Percentiles rank a stretch among this genome's conserved stretches.
Evolutionary conservation across 2,329 filamentous ascomycete genomes (phyloP).

Genomic region (Helminthosporium solani): DNA sequence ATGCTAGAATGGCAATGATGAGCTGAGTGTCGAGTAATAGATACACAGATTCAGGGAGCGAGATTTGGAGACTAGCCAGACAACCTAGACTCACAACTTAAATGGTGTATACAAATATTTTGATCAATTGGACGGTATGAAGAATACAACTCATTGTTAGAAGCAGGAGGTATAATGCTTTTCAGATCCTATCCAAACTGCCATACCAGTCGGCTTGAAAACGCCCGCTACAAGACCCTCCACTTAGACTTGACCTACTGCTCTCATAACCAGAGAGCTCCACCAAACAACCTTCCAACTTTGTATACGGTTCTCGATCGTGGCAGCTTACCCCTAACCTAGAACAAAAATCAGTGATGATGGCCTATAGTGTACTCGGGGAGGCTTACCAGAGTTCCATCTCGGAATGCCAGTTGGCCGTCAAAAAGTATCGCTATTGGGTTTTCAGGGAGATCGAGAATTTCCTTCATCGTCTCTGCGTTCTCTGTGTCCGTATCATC

Average conservation of each 20-base stretch:
- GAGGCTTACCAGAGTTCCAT: conserved; percentile 22
- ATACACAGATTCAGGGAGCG: too few relatives aligned
- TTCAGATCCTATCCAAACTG: too few relatives aligned
- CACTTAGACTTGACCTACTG: neutral
- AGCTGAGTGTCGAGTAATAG: too few relatives aligned
- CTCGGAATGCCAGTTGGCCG: conserved; percentile 30
- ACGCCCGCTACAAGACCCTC: too few relatives aligned
- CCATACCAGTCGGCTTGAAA: too few relatives aligned
- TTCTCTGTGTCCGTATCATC: neutral
- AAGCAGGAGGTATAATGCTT: too few relatives aligned
- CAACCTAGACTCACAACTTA: too few relatives aligned
- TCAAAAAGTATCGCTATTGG: conserved; percentile 27
- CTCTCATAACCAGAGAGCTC: conserved; percentile 2
- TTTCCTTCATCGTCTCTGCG: conserved; percentile 10
- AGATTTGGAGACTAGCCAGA: too few relatives aligned
- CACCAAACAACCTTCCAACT: conserved; percentile 22
- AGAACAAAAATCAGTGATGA: conserved; percentile 4
- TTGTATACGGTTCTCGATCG: conserved; percentile 23
- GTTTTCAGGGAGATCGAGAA: conserved; percentile 25
- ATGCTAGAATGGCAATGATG: too few relatives aligned
- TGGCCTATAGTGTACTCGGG: neutral
- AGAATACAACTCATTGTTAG: too few relatives aligned
- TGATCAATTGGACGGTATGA: too few relatives aligned
- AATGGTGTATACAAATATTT: too few relatives aligned
- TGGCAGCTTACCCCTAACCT: conserved; percentile 25